Evolutionary conservation across 176 grass and related monocot genomes (phyloP), one percentile per base, ranked within the genome.

Genomic region (Guadua angustifolia): DNA sequence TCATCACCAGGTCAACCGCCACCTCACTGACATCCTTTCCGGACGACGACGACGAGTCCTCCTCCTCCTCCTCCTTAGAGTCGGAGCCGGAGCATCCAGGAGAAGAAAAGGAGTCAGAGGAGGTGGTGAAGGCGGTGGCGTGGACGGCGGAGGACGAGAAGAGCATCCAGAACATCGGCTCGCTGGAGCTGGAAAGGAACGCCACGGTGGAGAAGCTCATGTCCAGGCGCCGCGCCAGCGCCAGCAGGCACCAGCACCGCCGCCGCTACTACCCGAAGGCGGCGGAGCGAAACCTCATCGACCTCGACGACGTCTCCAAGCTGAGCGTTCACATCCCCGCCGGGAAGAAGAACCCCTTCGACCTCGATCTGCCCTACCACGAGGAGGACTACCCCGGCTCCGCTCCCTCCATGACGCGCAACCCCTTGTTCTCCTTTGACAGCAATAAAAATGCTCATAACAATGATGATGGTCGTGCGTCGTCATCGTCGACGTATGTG

Each of bases 121-220:
- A 78, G 7, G 14, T 63, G 11, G 36, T 49, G 7, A 40, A 60
- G 12, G 59, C n/a, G 1, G 42, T 88, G 59, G 82, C 50, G 1
- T 92, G 86, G 90, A 92, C 86, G 13, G 68, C 79, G 2, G 86
- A 88, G 6, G 86, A 92, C n/a, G 83, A 86, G 56, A 85, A 75
- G 79, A 86, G 80, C 87, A 88, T 89, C 36, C 53, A 15, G 83
- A 86, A 78, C 60, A 82, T 92, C 56, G 73, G 83, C 6, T 79
- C 83, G 4, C 80, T 88, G 12, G 83, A 92, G 80, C 75, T 92
- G 19, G 90, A 92, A 60, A 89, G 79, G 83, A 79, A 92, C 47
- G 79, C 87, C 22, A 65, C 83, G 17, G 67, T 92, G 21, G 90
- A 92, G 79, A 92, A 86, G 56, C 83, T 92, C 68, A 86, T 86